A percentile compares a stretch with the other conserved stretches of the same genome.
Conservation (phyloP, 2,329 filamentous ascomycete genomes). For the Fusarium hostae region DNA sequence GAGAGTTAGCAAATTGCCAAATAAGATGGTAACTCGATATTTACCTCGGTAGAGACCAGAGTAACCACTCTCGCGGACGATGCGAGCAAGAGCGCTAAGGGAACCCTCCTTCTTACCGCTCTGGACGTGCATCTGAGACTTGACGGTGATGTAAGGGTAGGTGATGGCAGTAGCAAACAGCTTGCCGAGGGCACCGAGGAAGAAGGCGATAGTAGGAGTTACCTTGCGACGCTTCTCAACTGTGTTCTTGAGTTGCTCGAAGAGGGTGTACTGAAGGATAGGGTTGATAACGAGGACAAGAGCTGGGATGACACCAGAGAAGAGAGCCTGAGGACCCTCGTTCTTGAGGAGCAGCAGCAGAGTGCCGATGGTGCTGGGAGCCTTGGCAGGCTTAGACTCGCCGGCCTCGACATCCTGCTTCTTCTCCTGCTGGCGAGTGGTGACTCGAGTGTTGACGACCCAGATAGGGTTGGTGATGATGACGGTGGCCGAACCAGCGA, state of each 20-base stretch:
- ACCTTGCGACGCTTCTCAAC: constrained; percentile 80
- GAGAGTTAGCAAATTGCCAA: constrained; percentile 16
- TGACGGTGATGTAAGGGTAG: constrained; percentile 98
- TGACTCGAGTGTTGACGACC: constrained; percentile 99
- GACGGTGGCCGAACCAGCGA: constrained; percentile 94
- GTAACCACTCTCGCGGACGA: constrained; percentile 91
- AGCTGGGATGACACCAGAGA: constrained; percentile 91
- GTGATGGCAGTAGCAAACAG: constrained; percentile 92
- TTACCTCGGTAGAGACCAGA: constrained; percentile 90
- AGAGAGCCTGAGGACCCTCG: constrained; percentile 86
- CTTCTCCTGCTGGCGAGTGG: constrained; percentile 76
- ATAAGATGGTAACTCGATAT: constrained; percentile 41
- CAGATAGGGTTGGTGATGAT: constrained; percentile 98
- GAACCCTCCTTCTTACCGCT: constrained; percentile 84
- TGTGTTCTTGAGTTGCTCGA: constrained; percentile 95
- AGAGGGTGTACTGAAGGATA: constrained; percentile 97
- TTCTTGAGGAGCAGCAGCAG: constrained; percentile 82
- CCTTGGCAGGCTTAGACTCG: constrained; percentile 55
- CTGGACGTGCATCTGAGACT: constrained; percentile 96
- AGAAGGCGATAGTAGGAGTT: constrained; percentile 87
- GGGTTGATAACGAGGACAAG: constrained; percentile 97
- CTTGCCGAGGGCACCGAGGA: constrained; percentile 93
- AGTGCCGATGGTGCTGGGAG: constrained; percentile 81
- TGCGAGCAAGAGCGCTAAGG: constrained; percentile 78
- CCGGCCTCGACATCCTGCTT: constrained; percentile 57